phyloP scores from a whole-genome alignment of 192 early-diverging fungal genomes.

The Kappamyces sp. region DNA sequence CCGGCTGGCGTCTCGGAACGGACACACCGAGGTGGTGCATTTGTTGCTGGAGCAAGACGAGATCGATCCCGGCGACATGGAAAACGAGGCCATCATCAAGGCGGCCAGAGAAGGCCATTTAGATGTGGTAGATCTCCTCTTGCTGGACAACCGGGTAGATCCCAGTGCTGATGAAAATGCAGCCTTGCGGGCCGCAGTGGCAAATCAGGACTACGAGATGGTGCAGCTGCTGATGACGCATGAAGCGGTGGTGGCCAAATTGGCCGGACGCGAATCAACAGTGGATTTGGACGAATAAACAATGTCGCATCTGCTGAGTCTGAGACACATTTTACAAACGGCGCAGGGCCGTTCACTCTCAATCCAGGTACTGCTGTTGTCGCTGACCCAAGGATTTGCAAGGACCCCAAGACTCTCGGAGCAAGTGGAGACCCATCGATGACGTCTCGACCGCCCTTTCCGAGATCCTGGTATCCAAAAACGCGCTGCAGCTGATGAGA shows the following conservation, averaged over 20 bases:
- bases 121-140: constrained; percentile 1
- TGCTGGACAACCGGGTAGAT: constrained; percentile 10
- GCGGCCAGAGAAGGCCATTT: background rate
- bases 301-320: no score
- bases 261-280: no score
- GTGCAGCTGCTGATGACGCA: background rate
- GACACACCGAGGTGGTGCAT: constrained; percentile 11
- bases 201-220: background rate
- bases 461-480: no score
- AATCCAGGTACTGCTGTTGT: no score
- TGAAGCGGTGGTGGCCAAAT: background rate
- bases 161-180: background rate
- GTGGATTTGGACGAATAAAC: no score
- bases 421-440: no score
- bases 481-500: no score
- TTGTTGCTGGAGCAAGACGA: background rate
- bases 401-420: no score
- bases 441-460: no score
- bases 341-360: no score
- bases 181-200: background rate
- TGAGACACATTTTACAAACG: no score
- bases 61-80: constrained; percentile 1
- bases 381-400: no score
- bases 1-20: background rate
- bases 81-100: background rate